Base-by-base conservation (phyloP, 257 asterid species). In the Solanum etuberosum region DNA sequence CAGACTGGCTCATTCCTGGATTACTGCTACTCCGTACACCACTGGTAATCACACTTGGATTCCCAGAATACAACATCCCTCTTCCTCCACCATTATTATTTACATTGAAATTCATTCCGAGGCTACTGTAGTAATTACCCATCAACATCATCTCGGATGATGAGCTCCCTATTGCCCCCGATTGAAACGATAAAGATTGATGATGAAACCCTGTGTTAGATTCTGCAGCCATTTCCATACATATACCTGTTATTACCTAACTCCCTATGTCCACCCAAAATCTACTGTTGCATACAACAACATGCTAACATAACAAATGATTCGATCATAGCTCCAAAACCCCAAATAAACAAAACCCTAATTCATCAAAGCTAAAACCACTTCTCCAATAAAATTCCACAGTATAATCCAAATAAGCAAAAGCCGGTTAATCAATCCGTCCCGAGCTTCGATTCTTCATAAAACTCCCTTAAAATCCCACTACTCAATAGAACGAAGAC, bases 191-290 rank as follows among this genome's bases (percentile, higher is more conserved):
- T 10, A 88, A 74, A 29, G 92, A 92, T 86, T 90, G 93, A 87
- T 46, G 85, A 46, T 92, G 91, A 85, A 92, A 93, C 80, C 94
- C 94, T 61, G 91, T 89, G 90, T 92, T 91, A 42, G 95, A 91
- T 43, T 94, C 94, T 46, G 94, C 92, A 70, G 97, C 93, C 98
- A 93, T 94, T 89, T 67, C 85, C 86, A 80, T 80, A 80, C 40
- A 80, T 80, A 16, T 46, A 80, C 40, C 67, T 42, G 29, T 25
- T n/a, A 29, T 25, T n/a, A 77, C 61, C 61, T 77, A 77, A 77
- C 25, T 77, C 37, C 37, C 59, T 42, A 40, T 40, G 25, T 77
- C 35, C 59, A 77, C 83, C 7, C 59, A 77, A 10, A 77, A 77
- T 42, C 37, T 13, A 77, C 61, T 23, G 29, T 7, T 7, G 13